A percentile compares a stretch with the other conserved stretches of the same genome.
Evolutionary conservation across 257 asterid genomes (phyloP).

Genomic region (Solanum piurae): DNA sequence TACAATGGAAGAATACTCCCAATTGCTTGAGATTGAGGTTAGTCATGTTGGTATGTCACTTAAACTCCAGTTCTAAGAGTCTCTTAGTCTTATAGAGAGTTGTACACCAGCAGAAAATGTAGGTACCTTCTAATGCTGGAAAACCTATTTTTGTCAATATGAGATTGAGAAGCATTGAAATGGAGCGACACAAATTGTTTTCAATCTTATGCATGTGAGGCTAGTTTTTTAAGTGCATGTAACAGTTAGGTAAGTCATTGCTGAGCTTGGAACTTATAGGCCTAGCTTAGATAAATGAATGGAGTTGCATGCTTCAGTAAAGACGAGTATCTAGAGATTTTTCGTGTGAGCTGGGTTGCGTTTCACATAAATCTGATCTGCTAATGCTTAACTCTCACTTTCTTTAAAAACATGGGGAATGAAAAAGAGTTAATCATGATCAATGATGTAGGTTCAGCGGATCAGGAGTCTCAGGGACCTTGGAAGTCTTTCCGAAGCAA

Average conservation of each 20-base stretch:
- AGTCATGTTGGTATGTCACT: neutral
- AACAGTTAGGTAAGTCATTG: neutral
- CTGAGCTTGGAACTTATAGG: neutral
- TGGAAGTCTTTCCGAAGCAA: constrained; percentile 32
- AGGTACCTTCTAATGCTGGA: neutral
- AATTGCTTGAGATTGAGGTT: neutral
- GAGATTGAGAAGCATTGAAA: neutral
- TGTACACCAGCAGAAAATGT: neutral
- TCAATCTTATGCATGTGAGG: neutral
- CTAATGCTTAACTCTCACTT: neutral
- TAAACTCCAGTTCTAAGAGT: neutral
- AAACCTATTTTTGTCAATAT: neutral
- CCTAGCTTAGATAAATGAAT: neutral
- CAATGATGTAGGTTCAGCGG: constrained; percentile 28
- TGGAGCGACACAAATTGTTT: neutral
- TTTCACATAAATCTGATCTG: neutral
- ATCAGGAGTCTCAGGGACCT: constrained; percentile 48
- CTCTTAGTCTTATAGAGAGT: neutral
- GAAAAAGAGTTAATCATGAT: neutral
- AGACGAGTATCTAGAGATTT: neutral
- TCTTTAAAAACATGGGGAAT: neutral
- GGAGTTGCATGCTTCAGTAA: neutral
- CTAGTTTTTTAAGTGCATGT: neutral
- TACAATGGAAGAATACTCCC: neutral
- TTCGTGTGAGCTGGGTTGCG: neutral